Conservation (phyloP, 768 basidiomycete species). For the Floccularia luteovirens region DNA sequence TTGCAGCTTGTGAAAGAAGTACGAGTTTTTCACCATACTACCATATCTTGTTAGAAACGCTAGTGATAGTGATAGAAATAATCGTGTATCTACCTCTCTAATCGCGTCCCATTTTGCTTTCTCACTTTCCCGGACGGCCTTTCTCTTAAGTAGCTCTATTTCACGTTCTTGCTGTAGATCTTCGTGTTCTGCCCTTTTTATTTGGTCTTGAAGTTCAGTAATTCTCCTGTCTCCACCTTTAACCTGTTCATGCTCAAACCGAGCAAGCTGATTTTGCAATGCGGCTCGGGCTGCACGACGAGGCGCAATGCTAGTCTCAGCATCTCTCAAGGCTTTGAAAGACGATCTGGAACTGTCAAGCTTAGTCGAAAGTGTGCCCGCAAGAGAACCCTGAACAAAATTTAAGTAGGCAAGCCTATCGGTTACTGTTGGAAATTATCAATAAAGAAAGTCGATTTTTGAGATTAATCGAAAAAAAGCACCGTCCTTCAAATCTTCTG, state of each 20-base stretch:
- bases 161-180: conserved; percentile 66
- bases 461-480: conserved; percentile 11
- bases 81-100: conserved; percentile 48
- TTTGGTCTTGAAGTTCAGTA: conserved; percentile 61
- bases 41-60: conserved; percentile 1
- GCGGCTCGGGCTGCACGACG: conserved; percentile 53
- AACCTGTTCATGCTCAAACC: conserved; percentile 60
- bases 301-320: conserved; percentile 54
- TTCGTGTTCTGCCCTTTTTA: conserved; percentile 55
- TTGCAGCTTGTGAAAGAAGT: conserved; percentile 64
- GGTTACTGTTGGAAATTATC: conserved; percentile 38
- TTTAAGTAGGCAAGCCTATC: conserved; percentile 80
- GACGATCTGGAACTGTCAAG: conserved; percentile 59
- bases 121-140: conserved; percentile 71
- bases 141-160: conserved; percentile 64
- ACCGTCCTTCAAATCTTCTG: conserved; percentile 74
- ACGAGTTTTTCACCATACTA: conserved; percentile 81
- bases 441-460: conserved; percentile 6
- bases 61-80: conserved; percentile 1
- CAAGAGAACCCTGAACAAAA: conserved; percentile 66
- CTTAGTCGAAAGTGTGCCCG: conserved; percentile 50
- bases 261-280: conserved; percentile 52
- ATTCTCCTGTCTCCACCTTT: conserved; percentile 61
- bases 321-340: conserved; percentile 65
- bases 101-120: conserved; percentile 74